phyloP scores from a whole-genome alignment of 768 basidiomycete genomes.

The Lentinus brumalis region DNA sequence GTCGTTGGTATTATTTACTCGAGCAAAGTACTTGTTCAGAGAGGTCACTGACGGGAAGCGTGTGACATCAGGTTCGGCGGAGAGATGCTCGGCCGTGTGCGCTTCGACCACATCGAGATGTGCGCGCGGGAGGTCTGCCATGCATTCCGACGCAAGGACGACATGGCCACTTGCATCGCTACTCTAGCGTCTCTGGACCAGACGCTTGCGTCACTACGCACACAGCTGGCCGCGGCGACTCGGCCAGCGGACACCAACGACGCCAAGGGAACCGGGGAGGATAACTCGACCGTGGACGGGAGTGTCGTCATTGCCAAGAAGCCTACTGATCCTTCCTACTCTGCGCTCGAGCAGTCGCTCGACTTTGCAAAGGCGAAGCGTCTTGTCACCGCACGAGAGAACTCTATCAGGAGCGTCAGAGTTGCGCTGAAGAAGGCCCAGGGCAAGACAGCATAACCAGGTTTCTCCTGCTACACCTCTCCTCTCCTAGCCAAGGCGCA shows the following conservation, averaged over 20 bases:
- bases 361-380: constrained; percentile 68
- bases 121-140: constrained; percentile 76
- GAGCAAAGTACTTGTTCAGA: background rate
- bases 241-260: background rate
- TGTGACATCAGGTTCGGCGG: constrained; percentile 68
- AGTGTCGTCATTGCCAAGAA: background rate
- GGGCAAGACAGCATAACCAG: background rate
- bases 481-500: no score
- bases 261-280: background rate
- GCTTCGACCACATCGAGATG: constrained; percentile 78
- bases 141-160: constrained; percentile 65
- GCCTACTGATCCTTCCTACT: constrained; percentile 46
- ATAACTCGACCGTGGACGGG: background rate
- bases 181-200: constrained; percentile 64
- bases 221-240: constrained; percentile 40
- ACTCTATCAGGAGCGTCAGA: constrained; percentile 65
- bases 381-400: constrained; percentile 69
- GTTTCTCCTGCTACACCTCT: no score
- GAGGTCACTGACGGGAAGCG: background rate
- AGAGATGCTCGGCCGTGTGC: constrained; percentile 69
- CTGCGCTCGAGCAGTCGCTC: constrained; percentile 34
- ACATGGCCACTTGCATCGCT: constrained; percentile 61
- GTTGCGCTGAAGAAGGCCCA: constrained; percentile 44
- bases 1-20: constrained; percentile 59
- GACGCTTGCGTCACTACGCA: constrained; percentile 57